Percentiles rank a stretch among this genome's conserved stretches.
phyloP scores from a whole-genome alignment of 2,329 filamentous ascomycete genomes.

The Fusarium secorum region DNA sequence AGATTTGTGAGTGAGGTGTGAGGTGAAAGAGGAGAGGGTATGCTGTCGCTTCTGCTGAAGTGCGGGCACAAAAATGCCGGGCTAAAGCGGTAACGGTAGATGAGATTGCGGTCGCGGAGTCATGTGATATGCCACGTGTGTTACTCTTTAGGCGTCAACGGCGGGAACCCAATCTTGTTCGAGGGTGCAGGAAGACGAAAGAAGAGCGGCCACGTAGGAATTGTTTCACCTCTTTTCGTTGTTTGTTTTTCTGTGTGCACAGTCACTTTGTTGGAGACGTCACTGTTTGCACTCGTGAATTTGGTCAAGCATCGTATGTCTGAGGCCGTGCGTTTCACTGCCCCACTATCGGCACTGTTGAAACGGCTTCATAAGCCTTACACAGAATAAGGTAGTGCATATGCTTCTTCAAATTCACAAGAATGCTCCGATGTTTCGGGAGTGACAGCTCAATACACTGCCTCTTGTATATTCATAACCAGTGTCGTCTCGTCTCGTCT shows the following conservation, averaged over 20 bases:
- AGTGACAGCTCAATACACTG: background rate
- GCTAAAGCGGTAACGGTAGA: slow-evolving; percentile 2
- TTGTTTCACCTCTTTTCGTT: background rate
- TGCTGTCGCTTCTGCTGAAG: slow-evolving; percentile 8
- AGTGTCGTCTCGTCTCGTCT: fast-evolving
- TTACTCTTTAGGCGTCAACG: slow-evolving; percentile 3
- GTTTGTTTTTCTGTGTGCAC: background rate
- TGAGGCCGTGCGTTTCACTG: background rate
- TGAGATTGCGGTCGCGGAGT: background rate
- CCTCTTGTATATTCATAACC: fast-evolving
- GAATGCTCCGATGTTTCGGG: fast-evolving
- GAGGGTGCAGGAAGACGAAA: background rate
- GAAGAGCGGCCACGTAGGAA: background rate
- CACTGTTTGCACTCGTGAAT: background rate
- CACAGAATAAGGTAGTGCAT: background rate
- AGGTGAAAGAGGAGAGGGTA: background rate
- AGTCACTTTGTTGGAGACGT: background rate
- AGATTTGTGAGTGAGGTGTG: background rate
- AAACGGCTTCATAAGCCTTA: background rate
- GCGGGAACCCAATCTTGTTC: background rate
- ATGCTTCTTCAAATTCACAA: fast-evolving
- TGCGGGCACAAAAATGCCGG: background rate
- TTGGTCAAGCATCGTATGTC: background rate
- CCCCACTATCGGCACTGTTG: background rate
- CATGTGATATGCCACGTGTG: slow-evolving; percentile 20